Conservation (phyloP, 2,329 filamentous ascomycete genomes). For the Fusarium nygamai region DNA sequence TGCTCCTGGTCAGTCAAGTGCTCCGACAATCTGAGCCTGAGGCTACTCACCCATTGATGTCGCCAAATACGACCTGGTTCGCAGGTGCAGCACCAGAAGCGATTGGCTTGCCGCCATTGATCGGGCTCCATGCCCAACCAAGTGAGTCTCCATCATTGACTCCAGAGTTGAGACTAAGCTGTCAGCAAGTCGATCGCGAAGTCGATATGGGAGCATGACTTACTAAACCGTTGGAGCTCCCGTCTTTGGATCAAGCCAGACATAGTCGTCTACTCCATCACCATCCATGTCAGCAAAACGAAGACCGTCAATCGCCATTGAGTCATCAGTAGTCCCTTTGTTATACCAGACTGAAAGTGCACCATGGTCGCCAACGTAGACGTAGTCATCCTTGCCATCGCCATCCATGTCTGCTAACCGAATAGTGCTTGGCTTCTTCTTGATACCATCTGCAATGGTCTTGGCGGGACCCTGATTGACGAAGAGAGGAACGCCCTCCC, state of each 20-base stretch:
- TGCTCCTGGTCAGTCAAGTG: background rate
- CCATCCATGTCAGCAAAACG: slow-evolving; percentile 23
- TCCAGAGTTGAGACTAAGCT: background rate
- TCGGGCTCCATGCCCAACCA: slow-evolving; percentile 6
- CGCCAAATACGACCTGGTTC: background rate
- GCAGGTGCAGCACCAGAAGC: slow-evolving; percentile 1
- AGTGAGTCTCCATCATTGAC: background rate
- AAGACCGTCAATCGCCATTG: slow-evolving; percentile 1
- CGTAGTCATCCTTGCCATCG: slow-evolving; percentile 27
- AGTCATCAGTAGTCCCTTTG: background rate
- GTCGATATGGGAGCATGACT: background rate
- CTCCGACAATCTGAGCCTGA: fast-evolving
- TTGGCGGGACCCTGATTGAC: background rate
- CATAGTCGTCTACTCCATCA: slow-evolving; percentile 12
- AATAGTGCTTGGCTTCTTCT: slow-evolving; percentile 14
- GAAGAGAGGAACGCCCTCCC: slow-evolving; percentile 6
- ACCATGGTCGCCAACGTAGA: slow-evolving; percentile 24
- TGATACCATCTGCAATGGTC: slow-evolving; percentile 11
- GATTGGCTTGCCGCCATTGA: slow-evolving; percentile 12
- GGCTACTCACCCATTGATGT: slow-evolving; percentile 2
- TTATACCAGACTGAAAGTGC: slow-evolving; percentile 40
- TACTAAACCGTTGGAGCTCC: slow-evolving; percentile 9
- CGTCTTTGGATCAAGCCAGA: slow-evolving; percentile 7
- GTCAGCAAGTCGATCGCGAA: background rate
- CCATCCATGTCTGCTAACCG: slow-evolving; percentile 36